A percentile compares a stretch with the other conserved stretches of the same genome.
Conservation (phyloP, 345 rosid genomes). For the Salix udensis region DNA sequence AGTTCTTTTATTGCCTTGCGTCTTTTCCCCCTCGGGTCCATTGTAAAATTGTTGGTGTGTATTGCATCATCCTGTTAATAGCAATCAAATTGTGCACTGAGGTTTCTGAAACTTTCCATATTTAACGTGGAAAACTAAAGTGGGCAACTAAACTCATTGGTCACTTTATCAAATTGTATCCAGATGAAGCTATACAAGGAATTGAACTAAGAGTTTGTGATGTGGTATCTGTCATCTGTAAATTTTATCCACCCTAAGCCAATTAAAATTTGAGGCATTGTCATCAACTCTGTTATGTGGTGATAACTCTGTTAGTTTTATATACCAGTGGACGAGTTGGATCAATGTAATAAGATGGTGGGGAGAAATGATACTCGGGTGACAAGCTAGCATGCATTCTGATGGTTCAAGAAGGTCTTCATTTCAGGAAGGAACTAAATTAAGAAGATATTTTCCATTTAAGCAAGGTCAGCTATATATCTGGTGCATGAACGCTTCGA, state of each 20-base stretch:
- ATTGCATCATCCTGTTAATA: not conserved
- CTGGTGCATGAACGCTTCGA: conserved; percentile 77
- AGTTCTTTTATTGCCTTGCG: not conserved
- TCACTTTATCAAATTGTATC: not conserved
- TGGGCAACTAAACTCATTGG: not conserved
- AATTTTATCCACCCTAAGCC: not conserved
- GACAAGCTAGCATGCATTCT: conserved; percentile 6
- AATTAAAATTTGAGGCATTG: not conserved
- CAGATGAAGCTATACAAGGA: not conserved
- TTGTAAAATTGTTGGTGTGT: not conserved
- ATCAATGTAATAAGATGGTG: conserved; percentile 78
- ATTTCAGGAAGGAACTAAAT: conserved; percentile 13
- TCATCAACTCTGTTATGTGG: not conserved
- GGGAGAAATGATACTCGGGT: conserved; percentile 55
- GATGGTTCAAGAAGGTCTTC: conserved; percentile 11
- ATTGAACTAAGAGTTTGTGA: not conserved
- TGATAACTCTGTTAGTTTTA: not conserved
- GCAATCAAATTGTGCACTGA: not conserved
- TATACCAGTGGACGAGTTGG: conserved; percentile 73
- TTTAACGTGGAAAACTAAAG: not conserved
- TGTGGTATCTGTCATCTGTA: not conserved
- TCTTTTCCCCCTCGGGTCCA: not conserved
- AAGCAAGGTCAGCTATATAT: conserved; percentile 71
- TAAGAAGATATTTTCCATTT: conserved; percentile 75
- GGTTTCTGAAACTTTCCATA: not conserved